Evolutionary conservation across 73 alveolate genomes (phyloP), one percentile per base, ranked within the genome.

Genomic region (Effrenium voratum): DNA sequence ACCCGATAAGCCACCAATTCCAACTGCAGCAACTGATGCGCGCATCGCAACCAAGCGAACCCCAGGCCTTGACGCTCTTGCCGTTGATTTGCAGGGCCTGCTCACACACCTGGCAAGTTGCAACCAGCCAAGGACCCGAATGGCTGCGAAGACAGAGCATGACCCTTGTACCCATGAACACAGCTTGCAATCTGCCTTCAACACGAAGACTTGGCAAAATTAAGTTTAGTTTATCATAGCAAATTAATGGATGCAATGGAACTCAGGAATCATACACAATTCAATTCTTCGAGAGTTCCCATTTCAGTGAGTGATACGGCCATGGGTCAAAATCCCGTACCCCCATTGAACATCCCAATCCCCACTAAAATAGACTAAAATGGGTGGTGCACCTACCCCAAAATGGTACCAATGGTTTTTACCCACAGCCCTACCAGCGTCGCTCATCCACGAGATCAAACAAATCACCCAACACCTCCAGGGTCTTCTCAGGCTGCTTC

Each of bases 1-100:
- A n/a, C n/a, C n/a, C n/a, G n/a, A n/a, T n/a, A n/a, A n/a, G n/a
- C n/a, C n/a, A n/a, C n/a, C n/a, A n/a, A n/a, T n/a, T n/a, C n/a
- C n/a, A n/a, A n/a, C n/a, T n/a, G n/a, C n/a, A n/a, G n/a, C n/a
- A n/a, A n/a, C n/a, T n/a, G n/a, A n/a, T n/a, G n/a, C n/a, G n/a
- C n/a, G n/a, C n/a, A n/a, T n/a, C n/a, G n/a, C n/a, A n/a, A n/a
- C n/a, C n/a, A n/a, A n/a, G n/a, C n/a, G n/a, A n/a, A n/a, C n/a
- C 77, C 32, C 44, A 12, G 34, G 70, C 95, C 95, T 87, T 87
- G 47, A 87, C 95, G 84, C 95, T 87, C 68, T 87, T 66, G 95
- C 84, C 41, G 52, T 63, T 87, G 83, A 87, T 87, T n/a, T 87
- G 95, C 8, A 87, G 84, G 38, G 95, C 95, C 63, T 87, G 84